Evolutionary conservation across 176 grass and related monocot species (phyloP).

Genomic region (Otatea glauca): DNA sequence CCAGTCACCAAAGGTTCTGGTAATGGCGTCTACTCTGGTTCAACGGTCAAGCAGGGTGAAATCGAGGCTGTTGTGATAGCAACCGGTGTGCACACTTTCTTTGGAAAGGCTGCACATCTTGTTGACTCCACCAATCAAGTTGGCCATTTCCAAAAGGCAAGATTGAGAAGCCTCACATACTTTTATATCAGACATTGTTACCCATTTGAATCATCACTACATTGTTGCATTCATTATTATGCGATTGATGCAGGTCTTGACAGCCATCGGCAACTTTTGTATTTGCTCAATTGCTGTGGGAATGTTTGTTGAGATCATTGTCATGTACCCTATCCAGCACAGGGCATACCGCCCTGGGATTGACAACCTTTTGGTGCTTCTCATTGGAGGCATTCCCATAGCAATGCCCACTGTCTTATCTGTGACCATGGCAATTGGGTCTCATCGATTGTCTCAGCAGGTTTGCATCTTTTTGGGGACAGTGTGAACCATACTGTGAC

Average conservation of each 20-base stretch:
- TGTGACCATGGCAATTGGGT: slow-evolving; percentile 68
- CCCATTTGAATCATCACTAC: background rate
- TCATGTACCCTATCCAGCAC: slow-evolving; percentile 65
- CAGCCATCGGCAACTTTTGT: slow-evolving; percentile 63
- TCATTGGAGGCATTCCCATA: too few species aligned
- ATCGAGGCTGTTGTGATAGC: slow-evolving; percentile 68
- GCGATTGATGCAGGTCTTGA: slow-evolving; percentile 46
- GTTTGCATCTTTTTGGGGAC: slow-evolving; percentile 21
- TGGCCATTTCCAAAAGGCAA: slow-evolving; percentile 66
- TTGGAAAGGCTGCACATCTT: slow-evolving; percentile 68
- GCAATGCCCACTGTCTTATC: slow-evolving; percentile 22
- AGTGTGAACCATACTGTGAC: slow-evolving; percentile 9
- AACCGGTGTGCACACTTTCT: slow-evolving; percentile 69
- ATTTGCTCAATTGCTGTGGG: slow-evolving; percentile 60
- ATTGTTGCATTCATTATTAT: background rate
- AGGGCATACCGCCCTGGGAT: slow-evolving; percentile 37
- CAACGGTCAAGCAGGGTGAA: slow-evolving; percentile 62
- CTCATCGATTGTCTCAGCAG: slow-evolving; percentile 60
- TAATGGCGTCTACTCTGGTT: slow-evolving; percentile 60
- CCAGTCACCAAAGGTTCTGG: slow-evolving; percentile 59
- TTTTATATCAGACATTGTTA: background rate
- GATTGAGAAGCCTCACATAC: background rate
- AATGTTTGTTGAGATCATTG: slow-evolving; percentile 60
- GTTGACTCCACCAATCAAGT: slow-evolving; percentile 67
- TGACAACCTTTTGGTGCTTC: too few species aligned